Evolutionary conservation across 441 rosid species (phyloP).

Genomic region (Populus hybrid): DNA sequence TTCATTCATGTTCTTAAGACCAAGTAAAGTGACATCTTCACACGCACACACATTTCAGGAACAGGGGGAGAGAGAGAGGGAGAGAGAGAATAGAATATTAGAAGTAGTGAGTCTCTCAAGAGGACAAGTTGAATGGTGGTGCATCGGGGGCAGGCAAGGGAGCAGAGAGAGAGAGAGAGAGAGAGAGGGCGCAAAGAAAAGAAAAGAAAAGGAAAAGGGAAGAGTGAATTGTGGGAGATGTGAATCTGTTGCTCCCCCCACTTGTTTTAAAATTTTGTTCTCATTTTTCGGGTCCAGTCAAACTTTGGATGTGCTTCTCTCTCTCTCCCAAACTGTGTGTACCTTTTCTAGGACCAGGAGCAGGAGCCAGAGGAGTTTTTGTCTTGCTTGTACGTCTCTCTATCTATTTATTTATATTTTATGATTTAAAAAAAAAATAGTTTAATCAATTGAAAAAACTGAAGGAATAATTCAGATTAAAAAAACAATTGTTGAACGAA

Average conservation of each 20-base stretch:
- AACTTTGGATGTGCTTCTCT: constrained; percentile 39
- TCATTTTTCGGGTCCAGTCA: constrained; percentile 34
- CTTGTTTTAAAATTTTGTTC: background rate
- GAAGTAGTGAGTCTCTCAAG: background rate
- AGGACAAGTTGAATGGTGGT: constrained; percentile 6
- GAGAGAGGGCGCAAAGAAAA: too few species aligned
- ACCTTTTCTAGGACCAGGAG: background rate
- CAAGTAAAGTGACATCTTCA: constrained; percentile 14
- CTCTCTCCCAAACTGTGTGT: background rate
- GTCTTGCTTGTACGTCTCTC: constrained; percentile 13
- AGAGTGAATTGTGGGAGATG: too few species aligned
- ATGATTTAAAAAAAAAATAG: too few species aligned
- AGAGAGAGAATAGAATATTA: background rate
- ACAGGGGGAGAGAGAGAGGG: background rate
- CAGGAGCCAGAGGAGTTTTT: background rate
- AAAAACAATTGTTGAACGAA: too few species aligned
- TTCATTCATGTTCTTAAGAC: background rate
- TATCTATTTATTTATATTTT: background rate
- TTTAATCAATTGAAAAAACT: too few species aligned
- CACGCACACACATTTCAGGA: background rate
- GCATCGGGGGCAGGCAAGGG: background rate
- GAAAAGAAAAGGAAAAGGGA: too few species aligned
- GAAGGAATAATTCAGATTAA: too few species aligned
- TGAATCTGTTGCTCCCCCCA: too few species aligned
- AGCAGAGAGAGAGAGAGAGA: background rate